A percentile compares a stretch with the other conserved stretches of the same genome.
phyloP scores from a whole-genome alignment of 139 green algal species.

The Chlorella sorokiniana region DNA sequence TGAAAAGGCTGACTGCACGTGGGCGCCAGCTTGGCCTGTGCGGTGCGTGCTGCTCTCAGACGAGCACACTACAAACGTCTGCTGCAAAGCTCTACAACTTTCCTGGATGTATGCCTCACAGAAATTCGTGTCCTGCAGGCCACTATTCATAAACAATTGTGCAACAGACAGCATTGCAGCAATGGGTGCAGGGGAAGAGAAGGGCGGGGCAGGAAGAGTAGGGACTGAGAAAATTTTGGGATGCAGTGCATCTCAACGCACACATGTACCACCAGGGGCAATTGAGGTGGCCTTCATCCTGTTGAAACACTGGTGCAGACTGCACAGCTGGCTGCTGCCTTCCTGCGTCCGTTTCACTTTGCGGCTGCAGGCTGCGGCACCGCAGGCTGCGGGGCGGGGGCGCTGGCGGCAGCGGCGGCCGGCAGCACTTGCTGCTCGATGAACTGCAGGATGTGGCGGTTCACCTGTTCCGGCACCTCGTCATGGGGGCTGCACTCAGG shows the following conservation, averaged over 20 bases:
- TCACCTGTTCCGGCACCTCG: conserved; percentile 77
- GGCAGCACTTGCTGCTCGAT: conserved; percentile 34
- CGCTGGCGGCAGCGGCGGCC: not conserved
- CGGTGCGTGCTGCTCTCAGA: too few relatives aligned
- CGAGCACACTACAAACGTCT: too few relatives aligned
- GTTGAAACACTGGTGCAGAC: too few relatives aligned
- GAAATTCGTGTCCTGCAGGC: too few relatives aligned
- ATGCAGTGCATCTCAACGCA: too few relatives aligned
- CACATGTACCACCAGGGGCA: too few relatives aligned
- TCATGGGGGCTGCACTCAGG: conserved; percentile 50
- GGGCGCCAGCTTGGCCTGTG: too few relatives aligned
- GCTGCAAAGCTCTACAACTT: too few relatives aligned
- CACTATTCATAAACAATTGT: not conserved
- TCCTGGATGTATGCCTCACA: too few relatives aligned
- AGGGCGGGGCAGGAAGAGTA: not conserved
- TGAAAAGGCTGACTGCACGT: too few relatives aligned
- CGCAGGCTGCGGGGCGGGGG: not conserved
- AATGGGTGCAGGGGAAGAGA: not conserved
- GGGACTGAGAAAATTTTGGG: not conserved
- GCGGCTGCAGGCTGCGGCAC: not conserved
- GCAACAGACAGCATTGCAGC: not conserved
- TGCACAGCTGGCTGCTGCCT: too few relatives aligned
- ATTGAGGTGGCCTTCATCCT: too few relatives aligned
- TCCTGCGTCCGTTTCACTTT: not conserved
- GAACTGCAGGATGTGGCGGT: conserved; percentile 61